Evolutionary conservation across 1,284 basidiomycete genomes (phyloP).

Genomic region (Papiliotrema flavescens): DNA sequence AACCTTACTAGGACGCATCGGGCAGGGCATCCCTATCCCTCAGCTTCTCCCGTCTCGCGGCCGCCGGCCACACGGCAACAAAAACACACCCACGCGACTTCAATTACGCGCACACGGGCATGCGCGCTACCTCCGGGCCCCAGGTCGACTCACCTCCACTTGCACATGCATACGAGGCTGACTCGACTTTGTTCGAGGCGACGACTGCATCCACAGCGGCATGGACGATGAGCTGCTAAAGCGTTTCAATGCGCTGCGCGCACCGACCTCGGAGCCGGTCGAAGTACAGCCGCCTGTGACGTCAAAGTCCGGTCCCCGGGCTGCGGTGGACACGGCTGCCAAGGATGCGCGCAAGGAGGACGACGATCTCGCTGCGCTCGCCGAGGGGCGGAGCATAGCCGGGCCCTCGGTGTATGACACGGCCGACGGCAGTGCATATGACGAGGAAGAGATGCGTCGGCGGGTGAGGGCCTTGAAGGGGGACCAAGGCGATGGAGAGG

Average conservation of each 20-base stretch:
- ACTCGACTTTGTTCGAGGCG: too few species aligned
- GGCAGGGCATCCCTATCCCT: too few species aligned
- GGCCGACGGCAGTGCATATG: not conserved
- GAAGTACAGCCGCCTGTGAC: not conserved
- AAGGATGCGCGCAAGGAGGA: not conserved
- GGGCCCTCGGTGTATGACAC: too few species aligned
- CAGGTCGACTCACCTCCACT: too few species aligned
- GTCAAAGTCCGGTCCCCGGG: not conserved
- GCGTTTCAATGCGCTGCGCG: conserved; percentile 5
- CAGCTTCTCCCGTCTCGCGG: too few species aligned
- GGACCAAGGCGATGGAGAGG: not conserved
- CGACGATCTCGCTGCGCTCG: conserved; percentile 1
- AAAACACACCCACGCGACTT: too few species aligned
- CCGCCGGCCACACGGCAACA: not conserved
- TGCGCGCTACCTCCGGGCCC: too few species aligned
- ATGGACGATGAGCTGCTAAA: conserved; percentile 4
- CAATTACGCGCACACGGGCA: too few species aligned
- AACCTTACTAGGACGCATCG: too few species aligned
- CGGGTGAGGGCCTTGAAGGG: not conserved
- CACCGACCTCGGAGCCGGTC: not conserved
- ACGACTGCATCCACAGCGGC: too few species aligned
- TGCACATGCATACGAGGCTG: too few species aligned
- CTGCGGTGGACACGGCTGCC: not conserved
- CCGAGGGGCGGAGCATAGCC: not conserved
- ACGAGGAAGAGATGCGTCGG: not conserved